A percentile compares a stretch with the other conserved stretches of the same genome.
These are phyloP conservation scores for Choiromyces venosus DNA, from an alignment of 495 filamentous ascomycete species.

Conservation along the genomic window DNA sequence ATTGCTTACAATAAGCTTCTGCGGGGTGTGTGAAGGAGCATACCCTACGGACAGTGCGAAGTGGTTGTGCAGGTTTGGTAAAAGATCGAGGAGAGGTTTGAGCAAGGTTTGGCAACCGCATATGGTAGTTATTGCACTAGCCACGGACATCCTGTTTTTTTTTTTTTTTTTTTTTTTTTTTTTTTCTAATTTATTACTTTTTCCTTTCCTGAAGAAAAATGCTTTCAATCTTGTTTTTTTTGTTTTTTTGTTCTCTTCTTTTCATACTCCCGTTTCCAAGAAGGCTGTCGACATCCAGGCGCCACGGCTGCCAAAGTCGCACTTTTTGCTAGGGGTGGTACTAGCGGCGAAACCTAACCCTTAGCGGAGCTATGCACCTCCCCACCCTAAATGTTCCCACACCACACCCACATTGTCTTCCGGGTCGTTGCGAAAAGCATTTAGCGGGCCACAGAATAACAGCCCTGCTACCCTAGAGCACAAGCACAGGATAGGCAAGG, in stretches of 20 bases:
- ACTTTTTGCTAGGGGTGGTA: not conserved
- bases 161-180: not conserved
- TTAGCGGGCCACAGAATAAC: slow-evolving; percentile 37
- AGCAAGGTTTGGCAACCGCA: slow-evolving; percentile 29
- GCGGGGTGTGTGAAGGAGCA: not conserved
- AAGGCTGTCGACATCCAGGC: slow-evolving; percentile 19
- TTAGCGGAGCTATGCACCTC: slow-evolving; percentile 37
- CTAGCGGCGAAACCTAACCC: slow-evolving; percentile 27
- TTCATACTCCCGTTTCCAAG: slow-evolving; percentile 1
- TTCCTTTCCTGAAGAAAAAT: not conserved
- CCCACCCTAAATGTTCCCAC: slow-evolving; percentile 33
- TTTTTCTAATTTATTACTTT: not conserved
- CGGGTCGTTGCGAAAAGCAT: slow-evolving; percentile 40
- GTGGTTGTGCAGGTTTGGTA: not conserved
- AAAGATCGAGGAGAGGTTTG: slow-evolving; percentile 23
- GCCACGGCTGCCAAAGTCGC: slow-evolving; percentile 30
- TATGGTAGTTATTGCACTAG: not conserved
- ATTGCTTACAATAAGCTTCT: not conserved
- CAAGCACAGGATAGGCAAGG: slow-evolving; percentile 32
- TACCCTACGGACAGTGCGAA: not conserved
- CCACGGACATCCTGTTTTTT: slow-evolving; percentile 8
- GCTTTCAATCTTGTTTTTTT: not conserved
- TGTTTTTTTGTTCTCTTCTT: not conserved
- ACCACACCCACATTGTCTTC: slow-evolving; percentile 37
- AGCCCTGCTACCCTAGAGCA: slow-evolving; percentile 31